Evolutionary conservation across 257 asterid genomes (phyloP).

Genomic region (Solanum piurae): DNA sequence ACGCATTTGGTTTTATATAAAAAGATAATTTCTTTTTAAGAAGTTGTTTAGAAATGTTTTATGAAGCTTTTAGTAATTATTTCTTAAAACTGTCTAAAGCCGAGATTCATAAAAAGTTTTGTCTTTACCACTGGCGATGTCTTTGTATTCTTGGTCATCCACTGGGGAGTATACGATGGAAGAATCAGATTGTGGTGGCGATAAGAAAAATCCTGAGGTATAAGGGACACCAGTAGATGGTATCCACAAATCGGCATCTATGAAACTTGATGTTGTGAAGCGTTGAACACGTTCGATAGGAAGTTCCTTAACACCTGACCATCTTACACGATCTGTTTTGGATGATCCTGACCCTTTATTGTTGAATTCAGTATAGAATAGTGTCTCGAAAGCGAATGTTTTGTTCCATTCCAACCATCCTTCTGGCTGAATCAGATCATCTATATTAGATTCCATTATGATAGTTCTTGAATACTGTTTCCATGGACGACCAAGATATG

Average conservation of each 20-base stretch:
- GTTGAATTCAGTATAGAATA: constrained; percentile 68
- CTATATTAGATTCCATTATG: constrained; percentile 59
- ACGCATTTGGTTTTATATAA: not conserved
- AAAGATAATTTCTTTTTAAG: not conserved
- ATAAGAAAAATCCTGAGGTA: constrained; percentile 33
- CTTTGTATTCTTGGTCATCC: constrained; percentile 52
- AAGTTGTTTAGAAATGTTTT: not conserved
- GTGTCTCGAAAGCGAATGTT: constrained; percentile 31
- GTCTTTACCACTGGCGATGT: constrained; percentile 21
- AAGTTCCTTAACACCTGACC: constrained; percentile 71
- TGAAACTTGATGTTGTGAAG: constrained; percentile 36
- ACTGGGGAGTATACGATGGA: constrained; percentile 45
- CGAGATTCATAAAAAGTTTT: not conserved
- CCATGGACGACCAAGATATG: constrained; percentile 83
- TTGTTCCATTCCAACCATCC: constrained; percentile 75
- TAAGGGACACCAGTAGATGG: constrained; percentile 33
- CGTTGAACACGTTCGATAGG: constrained; percentile 38
- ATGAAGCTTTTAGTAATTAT: not conserved
- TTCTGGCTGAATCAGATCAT: constrained; percentile 50
- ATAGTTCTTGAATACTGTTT: constrained; percentile 63
- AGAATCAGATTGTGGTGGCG: constrained; percentile 40
- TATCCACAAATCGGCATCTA: constrained; percentile 53
- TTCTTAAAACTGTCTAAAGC: not conserved
- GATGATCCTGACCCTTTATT: constrained; percentile 63
- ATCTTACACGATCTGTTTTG: constrained; percentile 37